Base-by-base conservation (phyloP, 1,284 basidiomycete species). In the Afroboletus lepidellus region DNA sequence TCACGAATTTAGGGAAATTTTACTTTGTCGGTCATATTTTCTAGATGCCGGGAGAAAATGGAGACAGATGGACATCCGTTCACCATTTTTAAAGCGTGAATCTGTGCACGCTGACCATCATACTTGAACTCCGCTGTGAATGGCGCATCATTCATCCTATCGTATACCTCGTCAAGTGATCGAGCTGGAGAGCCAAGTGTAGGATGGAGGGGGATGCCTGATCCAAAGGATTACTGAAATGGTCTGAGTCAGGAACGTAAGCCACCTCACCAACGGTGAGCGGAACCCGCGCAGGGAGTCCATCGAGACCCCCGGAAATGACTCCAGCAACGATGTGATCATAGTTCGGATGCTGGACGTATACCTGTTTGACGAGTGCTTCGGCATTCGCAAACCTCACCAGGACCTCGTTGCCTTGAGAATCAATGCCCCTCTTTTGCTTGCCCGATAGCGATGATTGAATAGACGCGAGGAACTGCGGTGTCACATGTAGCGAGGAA, bases 1-100 rank as follows among this genome's bases (percentile, higher is more conserved):
- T 20, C 42, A 29, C 46, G 34, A 55, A 32, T 50, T 24, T 52
- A 60, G 46, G 50, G 47, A 38, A 48, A 41, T 47, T 65, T 60
- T 63, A 82, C 87, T 74, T 94, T 93, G 57, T 84, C 82, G 3
- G 92, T 94, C 91, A 94, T 94, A 62, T 94, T 87, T 71, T 96
- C 94, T 24, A 97, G 74, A 73, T 96, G 93, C 29, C 93, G 80
- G 51, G 89, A 92, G 72, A 97, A 97, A 41, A 96, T 76, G 46
- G 84, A 80, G 33, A 94, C 80, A 54, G 72, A 77, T 21, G 77
- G 64, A 36, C 69, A 65, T 34, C 66, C 70, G 46, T 69, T 67
- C 41, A 75, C 74, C 55, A 75, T 70, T 69, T 74, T 76, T 65
- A 70, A 65, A 50, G 83, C 84, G 69, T 93, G 91, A 33, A 94